Percentiles rank a stretch among this genome's conserved stretches.
Conservation (phyloP, 2,329 filamentous ascomycete species). For the Thelonectria olida region DNA sequence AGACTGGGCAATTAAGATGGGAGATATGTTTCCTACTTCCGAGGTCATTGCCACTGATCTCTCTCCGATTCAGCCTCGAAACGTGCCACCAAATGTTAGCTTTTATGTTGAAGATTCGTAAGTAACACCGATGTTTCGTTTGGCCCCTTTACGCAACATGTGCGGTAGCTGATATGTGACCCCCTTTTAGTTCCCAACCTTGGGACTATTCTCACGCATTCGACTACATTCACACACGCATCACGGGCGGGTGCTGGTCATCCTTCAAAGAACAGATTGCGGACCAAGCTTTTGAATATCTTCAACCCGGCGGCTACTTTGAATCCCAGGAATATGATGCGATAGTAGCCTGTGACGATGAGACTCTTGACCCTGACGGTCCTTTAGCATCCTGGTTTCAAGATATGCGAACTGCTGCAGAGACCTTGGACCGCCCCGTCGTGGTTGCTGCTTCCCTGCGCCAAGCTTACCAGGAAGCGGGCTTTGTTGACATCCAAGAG, state of each 20-base stretch:
- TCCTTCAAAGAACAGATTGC: conserved; percentile 61
- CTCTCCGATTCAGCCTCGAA: conserved; percentile 71
- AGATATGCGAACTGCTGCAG: conserved; percentile 51
- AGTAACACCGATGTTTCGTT: conserved; percentile 24
- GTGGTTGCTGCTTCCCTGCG: conserved; percentile 46
- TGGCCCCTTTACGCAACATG: not conserved
- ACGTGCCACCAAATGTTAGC: conserved; percentile 76
- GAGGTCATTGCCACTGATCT: conserved; percentile 72
- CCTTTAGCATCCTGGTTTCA: conserved; percentile 52
- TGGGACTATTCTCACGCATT: conserved; percentile 64
- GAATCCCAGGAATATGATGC: conserved; percentile 61
- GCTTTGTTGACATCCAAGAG: conserved; percentile 65
- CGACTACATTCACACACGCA: conserved; percentile 64
- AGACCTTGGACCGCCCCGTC: conserved; percentile 49
- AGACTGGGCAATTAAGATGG: conserved; percentile 75
- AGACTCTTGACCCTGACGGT: conserved; percentile 49
- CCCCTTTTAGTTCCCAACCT: conserved; percentile 52
- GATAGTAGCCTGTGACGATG: conserved; percentile 54
- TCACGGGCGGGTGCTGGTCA: conserved; percentile 59
- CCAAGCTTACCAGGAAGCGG: conserved; percentile 55
- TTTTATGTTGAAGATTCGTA: conserved; percentile 76
- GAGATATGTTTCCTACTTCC: conserved; percentile 66
- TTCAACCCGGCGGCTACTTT: conserved; percentile 63
- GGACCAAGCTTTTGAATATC: conserved; percentile 57
- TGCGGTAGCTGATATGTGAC: not conserved